These are phyloP conservation scores for Anthostomella pinea DNA, from an alignment of 2,329 filamentous ascomycete genomes.

Conservation along the genomic window DNA sequence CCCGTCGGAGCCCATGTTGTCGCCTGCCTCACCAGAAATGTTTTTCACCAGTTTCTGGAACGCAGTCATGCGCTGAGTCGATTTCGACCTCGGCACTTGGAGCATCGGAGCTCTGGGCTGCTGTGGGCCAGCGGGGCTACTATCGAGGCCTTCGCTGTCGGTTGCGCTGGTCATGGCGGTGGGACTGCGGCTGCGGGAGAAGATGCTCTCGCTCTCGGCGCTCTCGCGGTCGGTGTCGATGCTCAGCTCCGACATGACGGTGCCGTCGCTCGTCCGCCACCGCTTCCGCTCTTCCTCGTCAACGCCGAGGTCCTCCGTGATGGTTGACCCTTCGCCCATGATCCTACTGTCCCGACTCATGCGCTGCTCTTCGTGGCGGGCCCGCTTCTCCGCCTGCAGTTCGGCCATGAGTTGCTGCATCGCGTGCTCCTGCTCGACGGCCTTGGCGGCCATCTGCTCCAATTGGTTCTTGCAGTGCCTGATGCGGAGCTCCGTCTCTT, in stretches of 20 bases:
- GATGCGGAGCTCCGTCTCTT: constrained; percentile 52
- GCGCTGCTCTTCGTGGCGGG: constrained; percentile 40
- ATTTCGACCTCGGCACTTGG: constrained; percentile 29
- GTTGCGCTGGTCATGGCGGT: constrained; percentile 41
- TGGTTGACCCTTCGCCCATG: constrained; percentile 38
- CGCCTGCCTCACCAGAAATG: constrained; percentile 37
- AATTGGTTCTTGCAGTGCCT: constrained; percentile 57
- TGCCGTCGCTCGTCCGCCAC: constrained; percentile 44
- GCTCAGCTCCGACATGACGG: constrained; percentile 40
- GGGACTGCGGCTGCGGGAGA: constrained; percentile 59
- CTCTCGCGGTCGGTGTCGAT: constrained; percentile 54
- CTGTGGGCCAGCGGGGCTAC: too few species aligned
- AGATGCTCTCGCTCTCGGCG: constrained; percentile 52
- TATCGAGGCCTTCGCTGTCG: constrained; percentile 20
- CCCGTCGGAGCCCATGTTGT: constrained; percentile 22
- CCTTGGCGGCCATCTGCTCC: constrained; percentile 54
- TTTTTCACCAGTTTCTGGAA: constrained; percentile 49
- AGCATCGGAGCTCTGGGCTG: too few species aligned
- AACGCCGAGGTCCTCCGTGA: constrained; percentile 53
- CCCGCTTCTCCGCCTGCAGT: constrained; percentile 49
- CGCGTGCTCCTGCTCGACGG: constrained; percentile 50
- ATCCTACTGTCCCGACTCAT: constrained; percentile 31
- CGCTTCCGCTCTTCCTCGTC: constrained; percentile 46
- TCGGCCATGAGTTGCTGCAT: constrained; percentile 51
- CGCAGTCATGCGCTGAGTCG: constrained; percentile 38